Evolutionary conservation across 805 yeast genomes (phyloP), one percentile per base, ranked within the genome.

Genomic region (Metschnikowia chrysomelidarum): DNA sequence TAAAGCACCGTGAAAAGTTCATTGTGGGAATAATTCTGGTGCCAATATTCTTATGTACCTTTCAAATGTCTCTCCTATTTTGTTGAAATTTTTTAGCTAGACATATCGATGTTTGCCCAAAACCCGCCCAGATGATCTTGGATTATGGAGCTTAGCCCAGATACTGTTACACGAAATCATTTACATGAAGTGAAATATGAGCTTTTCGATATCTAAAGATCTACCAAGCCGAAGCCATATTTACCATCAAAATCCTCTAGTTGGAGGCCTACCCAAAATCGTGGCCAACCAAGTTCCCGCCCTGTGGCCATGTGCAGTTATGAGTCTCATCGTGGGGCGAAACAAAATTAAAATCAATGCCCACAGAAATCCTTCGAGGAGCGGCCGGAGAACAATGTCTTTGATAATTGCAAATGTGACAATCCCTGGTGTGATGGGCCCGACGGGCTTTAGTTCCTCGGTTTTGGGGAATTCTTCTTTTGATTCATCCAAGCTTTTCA

Each of bases 381-480:
- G 57, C 3, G 82, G 81, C 71, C 76, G 66, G 15, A 76, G 7
- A 4, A 77, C 44, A 32, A 75, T 73, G 49, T 76, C 80, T 43
- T 70, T 69, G 8, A 73, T 26, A 2, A 77, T 54, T 1, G 78
- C 79, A 47, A 71, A 71, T 2, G 64, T 41, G 10, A 77, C 72
- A 1, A 71, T 57, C 1, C 60, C 49, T 0, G 74, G 72, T 2
- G 76, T 68, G 5, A 72, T 63, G 6, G 66, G 61, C 6, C 60
- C 63, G 3, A 61, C 27, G 1, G 71, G 71, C 16, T 32, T 30
- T 16, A 48, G 28, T 19, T 29, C 20, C 27, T 44, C 42, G 24
- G 50, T 50, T 3, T 36, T 49, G 0, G 30, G 31, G 8, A 13
- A 19, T 4, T 22, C 6, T n/a, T 28, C 21, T 8, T 19, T 17